These are phyloP conservation scores for Talaromyces verruculosus DNA, from an alignment of 2,329 filamentous ascomycete species.

Conservation along the genomic window DNA sequence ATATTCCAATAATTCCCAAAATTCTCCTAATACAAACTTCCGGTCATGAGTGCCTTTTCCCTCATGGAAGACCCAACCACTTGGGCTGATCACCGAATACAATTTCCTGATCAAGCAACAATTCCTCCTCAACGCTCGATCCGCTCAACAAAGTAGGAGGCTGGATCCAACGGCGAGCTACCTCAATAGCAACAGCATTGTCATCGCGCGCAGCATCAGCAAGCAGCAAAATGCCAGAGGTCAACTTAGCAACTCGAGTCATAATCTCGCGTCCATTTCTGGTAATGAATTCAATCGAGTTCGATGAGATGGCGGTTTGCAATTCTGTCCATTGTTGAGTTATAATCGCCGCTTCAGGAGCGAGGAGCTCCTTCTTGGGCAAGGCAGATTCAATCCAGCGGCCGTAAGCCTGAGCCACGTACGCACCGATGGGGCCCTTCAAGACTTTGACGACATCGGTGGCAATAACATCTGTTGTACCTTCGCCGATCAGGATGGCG, in stretches of 20 bases:
- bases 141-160: neutral
- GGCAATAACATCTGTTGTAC: conserved; percentile 68
- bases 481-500: conserved; percentile 59
- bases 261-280: conserved; percentile 31
- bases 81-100: neutral
- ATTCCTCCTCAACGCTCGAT: neutral
- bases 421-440: conserved; percentile 7
- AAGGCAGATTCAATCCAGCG: conserved; percentile 50
- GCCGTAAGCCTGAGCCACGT: conserved; percentile 29
- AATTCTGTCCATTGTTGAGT: conserved; percentile 8
- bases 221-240: conserved; percentile 31
- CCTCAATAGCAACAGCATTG: conserved; percentile 30
- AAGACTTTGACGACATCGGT: conserved; percentile 46
- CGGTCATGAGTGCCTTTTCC: neutral
- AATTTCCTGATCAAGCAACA: conserved; percentile 1
- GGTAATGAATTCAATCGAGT: conserved; percentile 28
- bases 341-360: conserved; percentile 35
- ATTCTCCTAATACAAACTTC: neutral
- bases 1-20: neutral
- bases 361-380: conserved; percentile 41
- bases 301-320: neutral
- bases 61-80: neutral
- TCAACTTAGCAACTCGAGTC: conserved; percentile 30
- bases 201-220: conserved; percentile 33
- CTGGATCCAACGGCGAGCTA: conserved; percentile 21